A percentile compares a stretch with the other conserved stretches of the same genome.
Evolutionary conservation across 176 grass and related monocot genomes (phyloP).

Genomic region (Calamus simplicifolius): DNA sequence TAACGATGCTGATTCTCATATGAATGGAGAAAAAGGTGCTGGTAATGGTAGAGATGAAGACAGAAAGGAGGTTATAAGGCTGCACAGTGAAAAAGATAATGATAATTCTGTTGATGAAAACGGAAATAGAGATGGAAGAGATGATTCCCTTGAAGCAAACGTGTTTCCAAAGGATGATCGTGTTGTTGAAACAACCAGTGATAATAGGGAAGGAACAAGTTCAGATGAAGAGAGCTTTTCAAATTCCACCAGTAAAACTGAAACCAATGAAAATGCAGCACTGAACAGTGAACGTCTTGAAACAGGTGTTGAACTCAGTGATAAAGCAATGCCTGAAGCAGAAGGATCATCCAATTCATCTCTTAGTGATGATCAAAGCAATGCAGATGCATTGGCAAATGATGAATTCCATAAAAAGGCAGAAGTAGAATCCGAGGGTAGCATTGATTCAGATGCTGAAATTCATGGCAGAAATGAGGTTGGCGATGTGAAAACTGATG

Average conservation of each 20-base stretch:
- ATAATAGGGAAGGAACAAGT: not conserved
- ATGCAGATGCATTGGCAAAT: not conserved
- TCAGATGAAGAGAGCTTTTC: slow-evolving; percentile 8
- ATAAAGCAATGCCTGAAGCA: not conserved
- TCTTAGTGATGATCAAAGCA: not conserved
- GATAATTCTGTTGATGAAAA: slow-evolving; percentile 23
- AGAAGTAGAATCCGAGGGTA: slow-evolving; percentile 13
- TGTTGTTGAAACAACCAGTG: slow-evolving; percentile 6
- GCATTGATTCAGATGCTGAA: slow-evolving; percentile 12
- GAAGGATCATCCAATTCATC: not conserved
- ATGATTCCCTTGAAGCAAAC: slow-evolving; percentile 15
- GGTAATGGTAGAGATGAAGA: slow-evolving; percentile 13
- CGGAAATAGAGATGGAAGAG: slow-evolving; percentile 24
- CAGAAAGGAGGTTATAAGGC: slow-evolving; percentile 22
- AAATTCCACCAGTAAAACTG: too few species aligned
- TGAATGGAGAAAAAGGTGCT: slow-evolving; percentile 14
- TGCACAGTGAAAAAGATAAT: not conserved
- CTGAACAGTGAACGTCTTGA: not conserved
- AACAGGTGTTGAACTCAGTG: slow-evolving; percentile 22
- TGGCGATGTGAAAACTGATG: slow-evolving; percentile 2
- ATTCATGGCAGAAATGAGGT: slow-evolving; percentile 6
- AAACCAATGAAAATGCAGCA: too few species aligned
- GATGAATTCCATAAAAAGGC: slow-evolving; percentile 8
- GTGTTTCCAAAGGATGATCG: slow-evolving; percentile 16
- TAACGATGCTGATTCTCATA: slow-evolving; percentile 25